Conservation (phyloP, 371 early-diverging fungal species). For the Mortierella sp. region DNA sequence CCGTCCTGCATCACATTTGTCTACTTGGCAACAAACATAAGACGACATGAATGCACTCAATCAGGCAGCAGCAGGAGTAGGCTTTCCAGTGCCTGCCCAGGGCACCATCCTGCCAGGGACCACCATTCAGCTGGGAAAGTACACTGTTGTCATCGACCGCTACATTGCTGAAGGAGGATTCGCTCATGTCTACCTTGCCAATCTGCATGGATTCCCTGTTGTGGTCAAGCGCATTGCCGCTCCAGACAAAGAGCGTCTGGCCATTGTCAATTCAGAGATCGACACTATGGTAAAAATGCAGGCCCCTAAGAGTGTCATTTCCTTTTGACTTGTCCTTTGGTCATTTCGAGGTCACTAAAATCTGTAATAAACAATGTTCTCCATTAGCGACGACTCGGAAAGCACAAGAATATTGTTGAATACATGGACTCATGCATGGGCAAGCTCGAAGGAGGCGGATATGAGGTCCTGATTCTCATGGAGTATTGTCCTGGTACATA, state of each 20-base stretch:
- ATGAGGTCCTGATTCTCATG: slow-evolving; percentile 88
- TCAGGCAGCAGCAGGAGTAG: slow-evolving; percentile 30
- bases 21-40: neutral
- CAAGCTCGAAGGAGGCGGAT: slow-evolving; percentile 70
- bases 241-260: slow-evolving; percentile 73
- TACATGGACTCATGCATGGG: slow-evolving; percentile 80
- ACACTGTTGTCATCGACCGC: slow-evolving; percentile 56
- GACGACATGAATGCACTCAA: slow-evolving; percentile 4
- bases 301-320: neutral
- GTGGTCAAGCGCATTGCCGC: slow-evolving; percentile 85
- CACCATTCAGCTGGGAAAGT: slow-evolving; percentile 55
- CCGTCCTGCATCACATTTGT: neutral
- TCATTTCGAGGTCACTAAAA: neutral
- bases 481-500: slow-evolving; percentile 85
- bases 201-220: slow-evolving; percentile 59
- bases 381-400: slow-evolving; percentile 72
- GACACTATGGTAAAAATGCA: slow-evolving; percentile 72
- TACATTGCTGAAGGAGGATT: slow-evolving; percentile 77
- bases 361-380: neutral
- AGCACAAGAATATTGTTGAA: slow-evolving; percentile 85
- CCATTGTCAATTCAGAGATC: slow-evolving; percentile 77
- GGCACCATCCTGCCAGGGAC: slow-evolving; percentile 59
- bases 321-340: neutral
- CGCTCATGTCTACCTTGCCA: slow-evolving; percentile 89
- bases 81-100: slow-evolving; percentile 25